phyloP scores from a whole-genome alignment of 1,284 basidiomycete genomes.

The Boletus holoroseus region DNA sequence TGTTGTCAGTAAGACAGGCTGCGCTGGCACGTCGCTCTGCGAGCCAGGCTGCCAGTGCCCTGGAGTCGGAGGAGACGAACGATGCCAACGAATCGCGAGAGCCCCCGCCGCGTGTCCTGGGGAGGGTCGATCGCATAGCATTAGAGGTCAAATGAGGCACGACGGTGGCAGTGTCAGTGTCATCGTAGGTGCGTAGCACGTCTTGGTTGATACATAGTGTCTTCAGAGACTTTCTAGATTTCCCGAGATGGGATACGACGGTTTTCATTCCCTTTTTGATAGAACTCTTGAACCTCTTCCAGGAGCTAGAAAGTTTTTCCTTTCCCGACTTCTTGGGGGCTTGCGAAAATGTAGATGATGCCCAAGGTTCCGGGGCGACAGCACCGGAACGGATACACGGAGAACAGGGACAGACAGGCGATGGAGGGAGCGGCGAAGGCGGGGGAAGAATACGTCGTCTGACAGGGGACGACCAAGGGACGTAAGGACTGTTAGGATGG shows the following conservation, averaged over 20 bases:
- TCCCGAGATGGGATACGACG: constrained; percentile 20
- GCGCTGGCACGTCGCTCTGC: constrained; percentile 28
- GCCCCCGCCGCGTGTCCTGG: not conserved
- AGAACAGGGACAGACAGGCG: constrained; percentile 29
- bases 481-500: constrained; percentile 47
- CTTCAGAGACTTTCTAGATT: constrained; percentile 12
- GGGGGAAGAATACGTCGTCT: constrained; percentile 37
- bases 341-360: constrained; percentile 23
- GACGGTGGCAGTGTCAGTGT: not conserved
- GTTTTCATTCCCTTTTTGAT: constrained; percentile 24
- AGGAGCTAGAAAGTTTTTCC: constrained; percentile 29
- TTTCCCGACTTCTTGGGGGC: constrained; percentile 20
- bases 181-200: constrained; percentile 11
- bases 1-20: constrained; percentile 19
- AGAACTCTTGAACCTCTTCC: constrained; percentile 28
- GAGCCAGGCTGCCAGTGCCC: constrained; percentile 39
- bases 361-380: constrained; percentile 38
- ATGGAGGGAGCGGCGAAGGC: constrained; percentile 25
- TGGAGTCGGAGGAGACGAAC: constrained; percentile 33
- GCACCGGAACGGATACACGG: constrained; percentile 36
- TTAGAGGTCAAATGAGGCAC: constrained; percentile 1
- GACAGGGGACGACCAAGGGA: constrained; percentile 40
- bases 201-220: constrained; percentile 10
- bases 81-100: constrained; percentile 24
- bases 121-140: constrained; percentile 3